Evolutionary conservation across 768 basidiomycete species (phyloP), one percentile per base, ranked within the genome.

Genomic region (Phanerochaete carnosa): DNA sequence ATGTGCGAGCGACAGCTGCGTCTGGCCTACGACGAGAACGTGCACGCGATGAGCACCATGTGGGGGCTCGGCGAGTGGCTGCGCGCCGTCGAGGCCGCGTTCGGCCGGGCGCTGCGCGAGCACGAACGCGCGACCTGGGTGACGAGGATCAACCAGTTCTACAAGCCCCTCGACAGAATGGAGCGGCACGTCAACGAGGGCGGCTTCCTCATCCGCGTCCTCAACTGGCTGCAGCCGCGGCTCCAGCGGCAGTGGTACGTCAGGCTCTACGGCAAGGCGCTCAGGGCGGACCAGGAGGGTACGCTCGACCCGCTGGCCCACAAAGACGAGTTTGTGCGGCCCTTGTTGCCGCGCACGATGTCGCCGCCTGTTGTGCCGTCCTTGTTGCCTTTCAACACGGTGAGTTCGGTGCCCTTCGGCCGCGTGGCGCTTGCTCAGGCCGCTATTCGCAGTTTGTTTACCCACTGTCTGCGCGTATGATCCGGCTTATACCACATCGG

Each of bases 301-400:
- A 49, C 51, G 62, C 30, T 58, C 35, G 30, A 56, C 55, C n/a
- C 59, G 50, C 39, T 61, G 49, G 45, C 39, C 45, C 57, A 60
- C 37, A 45, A 56, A 49, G 53, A 46, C 49, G 9, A 64, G 66
- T 68, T 62, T 51, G 4, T 65, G 26, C 62, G 64, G 25, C 69
- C 69, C 12, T 12, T 55, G 19, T 30, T 68, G 5, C 67, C 66
- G 1, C 62, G 64, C 47, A 63, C 64, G 46, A 66, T 77, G 43
- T 67, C 68, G 55, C 57, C 68, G 19, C 75, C 73, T 13, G 69
- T 66, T 4, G 66, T 79, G 7, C 79, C 79, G 1, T 72, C 76
- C 28, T 77, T 83, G 22, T 62, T 83, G 7, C 81, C 81, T 0
- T 83, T 83, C 67, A 79, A 83, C 54, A 79, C 79, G 26, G 79